A percentile compares a stretch with the other conserved stretches of the same genome.
These are phyloP conservation scores for Hyaloscypha hepaticicola DNA, from an alignment of 495 filamentous ascomycete genomes.

Conservation along the genomic window DNA sequence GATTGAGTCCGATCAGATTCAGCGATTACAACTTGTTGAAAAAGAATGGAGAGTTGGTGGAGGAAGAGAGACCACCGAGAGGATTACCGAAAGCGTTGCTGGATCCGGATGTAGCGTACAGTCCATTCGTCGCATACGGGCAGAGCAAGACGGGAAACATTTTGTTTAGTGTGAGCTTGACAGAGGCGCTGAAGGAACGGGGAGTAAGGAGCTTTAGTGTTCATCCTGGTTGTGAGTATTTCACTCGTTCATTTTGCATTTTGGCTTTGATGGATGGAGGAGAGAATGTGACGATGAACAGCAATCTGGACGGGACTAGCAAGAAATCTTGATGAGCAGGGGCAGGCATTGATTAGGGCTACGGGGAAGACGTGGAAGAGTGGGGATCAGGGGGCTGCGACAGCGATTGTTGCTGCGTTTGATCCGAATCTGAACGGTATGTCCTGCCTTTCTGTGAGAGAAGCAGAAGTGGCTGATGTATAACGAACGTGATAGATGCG, in stretches of 20 bases:
- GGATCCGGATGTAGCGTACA: constrained; percentile 49
- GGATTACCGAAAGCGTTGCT: constrained; percentile 38
- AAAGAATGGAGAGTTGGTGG: constrained; percentile 39
- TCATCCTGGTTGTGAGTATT: constrained; percentile 26
- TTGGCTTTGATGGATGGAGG: neutral
- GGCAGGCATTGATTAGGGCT: constrained; percentile 29
- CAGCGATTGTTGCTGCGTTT: constrained; percentile 56
- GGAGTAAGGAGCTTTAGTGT: constrained; percentile 8
- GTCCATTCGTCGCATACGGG: constrained; percentile 52
- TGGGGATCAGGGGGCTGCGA: constrained; percentile 53
- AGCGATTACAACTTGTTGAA: constrained; percentile 55
- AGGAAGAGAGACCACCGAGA: constrained; percentile 36
- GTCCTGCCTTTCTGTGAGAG: neutral
- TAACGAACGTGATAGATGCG: neutral
- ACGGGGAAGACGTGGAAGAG: constrained; percentile 47
- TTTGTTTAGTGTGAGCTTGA: constrained; percentile 52
- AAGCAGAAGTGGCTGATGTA: neutral
- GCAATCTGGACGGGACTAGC: constrained; percentile 21
- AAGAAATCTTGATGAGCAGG: constrained; percentile 11
- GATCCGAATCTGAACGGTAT: constrained; percentile 43
- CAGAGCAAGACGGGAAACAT: constrained; percentile 63
- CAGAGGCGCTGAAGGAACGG: constrained; percentile 34
- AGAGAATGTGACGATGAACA: neutral
- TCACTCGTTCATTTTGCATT: neutral
- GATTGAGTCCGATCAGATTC: constrained; percentile 52